A percentile compares a stretch with the other conserved stretches of the same genome.
Conservation (phyloP, 1,284 basidiomycete genomes). For the Leccinum olivaceoglutinosum region DNA sequence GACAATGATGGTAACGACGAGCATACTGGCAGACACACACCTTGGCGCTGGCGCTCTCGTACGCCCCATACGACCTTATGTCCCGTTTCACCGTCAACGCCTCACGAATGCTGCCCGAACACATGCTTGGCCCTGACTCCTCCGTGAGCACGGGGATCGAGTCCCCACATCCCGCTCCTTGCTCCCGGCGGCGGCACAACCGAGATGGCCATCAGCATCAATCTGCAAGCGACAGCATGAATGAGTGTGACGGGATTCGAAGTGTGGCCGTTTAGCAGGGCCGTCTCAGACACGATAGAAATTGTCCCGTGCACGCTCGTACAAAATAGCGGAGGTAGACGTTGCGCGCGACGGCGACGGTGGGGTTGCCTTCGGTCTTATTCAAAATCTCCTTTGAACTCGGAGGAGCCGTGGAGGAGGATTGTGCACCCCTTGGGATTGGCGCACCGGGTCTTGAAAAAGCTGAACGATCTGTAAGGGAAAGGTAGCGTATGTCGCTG, state of each 20-base stretch:
- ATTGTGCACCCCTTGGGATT: constrained; percentile 97
- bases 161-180: too few species aligned
- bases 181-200: too few species aligned
- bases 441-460: constrained; percentile 64
- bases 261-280: too few species aligned
- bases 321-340: constrained; percentile 64
- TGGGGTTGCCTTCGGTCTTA: constrained; percentile 96
- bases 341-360: constrained; percentile 95
- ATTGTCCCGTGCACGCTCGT: too few species aligned
- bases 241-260: too few species aligned
- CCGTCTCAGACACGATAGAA: too few species aligned
- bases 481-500: constrained; percentile 81
- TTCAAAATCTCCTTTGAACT: constrained; percentile 93
- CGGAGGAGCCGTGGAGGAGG: constrained; percentile 83
- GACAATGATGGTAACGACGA: neutral
- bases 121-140: neutral
- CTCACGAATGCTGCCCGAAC: neutral
- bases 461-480: constrained; percentile 35
- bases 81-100: neutral
- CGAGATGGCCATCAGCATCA: too few species aligned
- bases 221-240: too few species aligned
- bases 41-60: neutral
- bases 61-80: neutral
- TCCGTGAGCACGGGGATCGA: too few species aligned
- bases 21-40: neutral